Percentiles rank a stretch among this genome's conserved stretches.
Conservation (phyloP, 1,284 basidiomycete species). For the Schizophyllum commune region DNA sequence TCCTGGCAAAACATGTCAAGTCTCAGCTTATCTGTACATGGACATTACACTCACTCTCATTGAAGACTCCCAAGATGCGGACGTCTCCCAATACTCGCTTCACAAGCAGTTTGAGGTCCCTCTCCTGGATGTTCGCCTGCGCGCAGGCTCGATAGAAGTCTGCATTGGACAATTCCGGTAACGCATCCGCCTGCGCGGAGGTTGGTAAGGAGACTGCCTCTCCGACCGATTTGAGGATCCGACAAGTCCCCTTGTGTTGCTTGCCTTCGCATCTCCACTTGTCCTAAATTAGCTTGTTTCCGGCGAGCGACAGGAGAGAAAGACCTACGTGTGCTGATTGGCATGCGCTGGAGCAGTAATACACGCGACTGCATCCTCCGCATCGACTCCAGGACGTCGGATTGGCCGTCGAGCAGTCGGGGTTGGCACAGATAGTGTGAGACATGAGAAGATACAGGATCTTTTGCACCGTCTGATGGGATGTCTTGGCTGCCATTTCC, state of each 20-base stretch:
- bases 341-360: constrained; percentile 5
- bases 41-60: constrained; percentile 7
- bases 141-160: background rate
- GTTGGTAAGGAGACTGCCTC: constrained; percentile 7
- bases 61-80: constrained; percentile 5
- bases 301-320: background rate
- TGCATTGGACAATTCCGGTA: constrained; percentile 2
- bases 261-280: constrained; percentile 3
- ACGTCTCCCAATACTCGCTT: constrained; percentile 5
- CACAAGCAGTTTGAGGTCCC: constrained; percentile 1
- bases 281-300: background rate
- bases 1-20: no score
- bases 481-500: background rate
- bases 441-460: constrained; percentile 6
- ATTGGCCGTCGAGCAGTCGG: background rate
- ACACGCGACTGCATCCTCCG: constrained; percentile 8
- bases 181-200: background rate
- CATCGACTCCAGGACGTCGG: constrained; percentile 1
- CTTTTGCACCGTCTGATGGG: constrained; percentile 7
- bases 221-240: constrained; percentile 5
- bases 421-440: constrained; percentile 5
- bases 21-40: no score
- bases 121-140: background rate
- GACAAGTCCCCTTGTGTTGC: constrained; percentile 9
- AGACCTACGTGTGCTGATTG: constrained; percentile 4